Conservation (phyloP, 2,329 filamentous ascomycete species). For the Phialophora expanda region DNA sequence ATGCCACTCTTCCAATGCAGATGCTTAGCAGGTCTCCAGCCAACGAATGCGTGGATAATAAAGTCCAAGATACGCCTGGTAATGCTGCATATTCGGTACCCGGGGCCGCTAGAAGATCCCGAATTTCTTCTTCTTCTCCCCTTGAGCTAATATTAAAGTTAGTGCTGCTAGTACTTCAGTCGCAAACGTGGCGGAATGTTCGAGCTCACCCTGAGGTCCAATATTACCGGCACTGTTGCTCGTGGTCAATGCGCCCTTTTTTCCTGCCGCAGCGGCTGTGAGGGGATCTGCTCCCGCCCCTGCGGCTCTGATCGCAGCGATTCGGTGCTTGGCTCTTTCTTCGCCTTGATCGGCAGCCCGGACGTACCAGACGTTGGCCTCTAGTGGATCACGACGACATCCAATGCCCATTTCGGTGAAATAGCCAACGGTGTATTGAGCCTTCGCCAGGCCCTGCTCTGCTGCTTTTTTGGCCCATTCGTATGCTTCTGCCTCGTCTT, state of each 20-base stretch:
- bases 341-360: slow-evolving; percentile 91
- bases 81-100: background rate
- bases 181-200: background rate
- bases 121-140: slow-evolving; percentile 42
- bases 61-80: slow-evolving; percentile 1
- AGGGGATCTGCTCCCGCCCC: slow-evolving; percentile 61
- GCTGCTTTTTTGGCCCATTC: slow-evolving; percentile 92
- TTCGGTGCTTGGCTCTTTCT: slow-evolving; percentile 82
- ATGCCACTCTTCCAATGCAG: background rate
- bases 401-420: slow-evolving; percentile 99
- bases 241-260: slow-evolving; percentile 27
- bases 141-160: slow-evolving; percentile 29
- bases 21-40: background rate
- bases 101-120: slow-evolving; percentile 38
- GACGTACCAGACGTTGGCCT: slow-evolving; percentile 98
- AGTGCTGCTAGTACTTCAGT: slow-evolving; percentile 13
- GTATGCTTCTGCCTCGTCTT: slow-evolving; percentile 94
- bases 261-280: slow-evolving; percentile 38
- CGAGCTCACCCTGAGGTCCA: slow-evolving; percentile 33
- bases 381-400: slow-evolving; percentile 88
- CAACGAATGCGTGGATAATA: background rate
- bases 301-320: slow-evolving; percentile 84
- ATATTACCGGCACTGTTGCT: slow-evolving; percentile 32
- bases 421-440: slow-evolving; percentile 94
- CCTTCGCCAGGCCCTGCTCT: slow-evolving; percentile 74